These are phyloP conservation scores for Podospora sp. DNA, from an alignment of 495 filamentous ascomycete genomes.

Conservation along the genomic window DNA sequence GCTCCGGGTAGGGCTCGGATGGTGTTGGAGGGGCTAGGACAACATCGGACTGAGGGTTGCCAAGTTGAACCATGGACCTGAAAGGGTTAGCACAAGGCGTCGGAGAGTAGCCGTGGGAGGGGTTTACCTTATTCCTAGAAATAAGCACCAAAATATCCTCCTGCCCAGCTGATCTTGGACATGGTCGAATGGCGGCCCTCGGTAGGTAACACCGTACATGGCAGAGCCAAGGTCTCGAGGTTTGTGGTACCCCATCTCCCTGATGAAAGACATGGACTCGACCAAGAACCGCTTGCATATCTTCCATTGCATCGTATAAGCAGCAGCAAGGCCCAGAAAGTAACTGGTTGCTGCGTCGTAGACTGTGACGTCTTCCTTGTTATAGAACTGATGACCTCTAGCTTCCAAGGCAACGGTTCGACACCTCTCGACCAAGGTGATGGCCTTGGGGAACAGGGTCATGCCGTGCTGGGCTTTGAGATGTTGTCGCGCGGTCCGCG, in stretches of 20 bases:
- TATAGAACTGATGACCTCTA: constrained; percentile 67
- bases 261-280: constrained; percentile 72
- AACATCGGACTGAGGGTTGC: constrained; percentile 63
- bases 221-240: constrained; percentile 39
- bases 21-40: constrained; percentile 71
- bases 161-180: constrained; percentile 77
- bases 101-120: neutral
- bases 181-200: constrained; percentile 57
- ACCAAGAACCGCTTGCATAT: constrained; percentile 69
- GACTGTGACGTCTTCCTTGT: constrained; percentile 64
- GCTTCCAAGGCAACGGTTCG: constrained; percentile 72
- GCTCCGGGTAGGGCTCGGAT: constrained; percentile 74
- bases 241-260: constrained; percentile 65
- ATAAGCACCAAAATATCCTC: constrained; percentile 76
- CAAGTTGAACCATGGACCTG: constrained; percentile 70
- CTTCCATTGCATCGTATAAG: constrained; percentile 69
- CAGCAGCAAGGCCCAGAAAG: constrained; percentile 70
- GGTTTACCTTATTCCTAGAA: constrained; percentile 63
- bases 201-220: constrained; percentile 35
- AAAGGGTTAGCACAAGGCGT: constrained; percentile 5
- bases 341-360: constrained; percentile 88
- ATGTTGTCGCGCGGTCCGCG: constrained; percentile 70
- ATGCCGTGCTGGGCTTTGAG: constrained; percentile 64
- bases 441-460: constrained; percentile 65
- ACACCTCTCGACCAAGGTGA: constrained; percentile 72